Evolutionary conservation across 2,329 filamentous ascomycete species (phyloP), one percentile per base, ranked within the genome.

Genomic region (Ascosphaera pollenicola): DNA sequence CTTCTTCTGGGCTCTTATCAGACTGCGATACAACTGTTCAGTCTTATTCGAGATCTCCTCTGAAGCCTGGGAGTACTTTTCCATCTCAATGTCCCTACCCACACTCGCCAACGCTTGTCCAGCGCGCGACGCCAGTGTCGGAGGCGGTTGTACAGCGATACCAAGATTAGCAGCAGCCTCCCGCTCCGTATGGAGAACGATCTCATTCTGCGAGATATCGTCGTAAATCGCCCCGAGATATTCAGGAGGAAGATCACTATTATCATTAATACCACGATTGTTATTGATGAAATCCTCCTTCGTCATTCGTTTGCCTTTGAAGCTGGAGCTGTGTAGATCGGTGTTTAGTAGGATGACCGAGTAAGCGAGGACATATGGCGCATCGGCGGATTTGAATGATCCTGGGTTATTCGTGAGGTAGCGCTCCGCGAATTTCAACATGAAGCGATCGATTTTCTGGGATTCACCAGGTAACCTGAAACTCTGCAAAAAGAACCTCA

Each of bases 271-370:
- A 42, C 89, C 89, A 19, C 89, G 69, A 57, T 98, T 98, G 60
- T 98, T 98, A 64, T 92, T 94, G 64, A 98, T 93, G 53, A 98
- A 98, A 48, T 98, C 91, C 45, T 93, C 80, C 46, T 84, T 84
- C 18, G 78, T 91, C 89, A 98, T 98, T 39, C 84, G 75, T 47
- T 71, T 73, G 2, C 65, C 66, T 52, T 75, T 77, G 49, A 98
- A 70, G 55, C 94, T 93, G 46, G 64, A 68, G 56, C 87, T 95
- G 61, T 98, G 89, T 48, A 87, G 71, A 63, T 98, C 89, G 1
- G 85, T 93, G 56, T 98, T 98, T 39, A 98, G 64, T 70, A 98
- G 66, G 49, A 98, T 94, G 40, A 95, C 89, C 0, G 87, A 95
- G 58, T 98, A 98, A 0, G 84, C 78, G 30, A 98, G 65, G 7